Base-by-base conservation (phyloP, 2,329 filamentous ascomycete species). In the Beauveria varroae region DNA sequence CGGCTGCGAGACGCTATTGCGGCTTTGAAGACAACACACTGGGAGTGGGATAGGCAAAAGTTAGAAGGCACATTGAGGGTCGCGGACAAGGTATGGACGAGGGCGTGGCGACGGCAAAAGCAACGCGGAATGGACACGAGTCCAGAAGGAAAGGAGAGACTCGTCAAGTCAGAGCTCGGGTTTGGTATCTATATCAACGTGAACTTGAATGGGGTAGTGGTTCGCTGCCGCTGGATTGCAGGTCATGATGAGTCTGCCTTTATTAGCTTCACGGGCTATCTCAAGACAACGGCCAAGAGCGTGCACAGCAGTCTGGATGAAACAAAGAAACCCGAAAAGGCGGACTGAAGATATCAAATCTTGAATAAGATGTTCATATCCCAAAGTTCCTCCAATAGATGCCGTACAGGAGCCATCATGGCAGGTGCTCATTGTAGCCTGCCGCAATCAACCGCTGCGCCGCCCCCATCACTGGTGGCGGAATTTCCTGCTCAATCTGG, bases 231-330 rank as follows among this genome's bases (percentile, higher is more conserved):
- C 37, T 76, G 73, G 93, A 69, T 91, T 1, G 86, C 90, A 67
- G 93, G 95, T 0, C 78, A 80, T 6, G 89, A 96, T 65, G 78
- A 82, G 20, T 80, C 86, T 0, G 70, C 95, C 0, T 96, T 93
- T 73, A 90, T 96, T 74, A 97, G 93, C 70, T 91, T 99, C 64
- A 88, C 86, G 63, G 92, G 91, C 0, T 91, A 93, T 77, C 65
- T 96, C 50, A 89, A 86, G 72, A 64, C 69, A 9, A 78, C 68
- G 5, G 68, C 64, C 1, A 64, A 64, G 47, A 57, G 58, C 8
- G 16, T 51, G 9, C 24, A 59, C 22, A 16, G 16, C 18, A 22
- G 26, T 6, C 28, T 60, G 5, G 50, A 41, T 10, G 26, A 58
- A n/a, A 26, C 12, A 5, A 20, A 26, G 40, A 20, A 49, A 6